Conservation (phyloP, 2,329 filamentous ascomycete species). For the Pezizomycotina sp. region DNA sequence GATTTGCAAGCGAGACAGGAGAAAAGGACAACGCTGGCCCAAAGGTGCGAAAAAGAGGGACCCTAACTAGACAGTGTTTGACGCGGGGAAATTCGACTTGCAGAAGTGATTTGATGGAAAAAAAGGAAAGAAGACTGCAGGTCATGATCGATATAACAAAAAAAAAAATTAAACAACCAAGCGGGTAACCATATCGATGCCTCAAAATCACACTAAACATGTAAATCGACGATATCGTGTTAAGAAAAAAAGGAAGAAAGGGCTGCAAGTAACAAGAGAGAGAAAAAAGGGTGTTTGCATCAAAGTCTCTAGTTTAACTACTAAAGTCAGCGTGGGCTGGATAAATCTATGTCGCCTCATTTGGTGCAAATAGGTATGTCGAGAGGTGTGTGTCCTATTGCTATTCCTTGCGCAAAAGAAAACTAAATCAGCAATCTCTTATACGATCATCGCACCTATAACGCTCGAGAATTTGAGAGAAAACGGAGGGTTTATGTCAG, state of each 20-base stretch:
- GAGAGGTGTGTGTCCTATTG: too few relatives aligned
- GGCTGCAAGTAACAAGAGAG: background rate
- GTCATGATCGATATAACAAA: slow-evolving; percentile 1
- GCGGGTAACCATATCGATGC: background rate
- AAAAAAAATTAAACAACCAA: background rate
- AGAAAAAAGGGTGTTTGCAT: background rate
- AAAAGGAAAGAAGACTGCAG: too few relatives aligned
- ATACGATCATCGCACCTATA: too few relatives aligned
- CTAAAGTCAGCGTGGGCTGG: background rate
- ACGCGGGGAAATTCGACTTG: slow-evolving; percentile 8
- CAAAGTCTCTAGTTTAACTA: background rate
- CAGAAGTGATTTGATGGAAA: slow-evolving; percentile 23
- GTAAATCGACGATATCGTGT: background rate
- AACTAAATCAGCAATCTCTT: too few relatives aligned
- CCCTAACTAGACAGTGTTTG: slow-evolving; percentile 19
- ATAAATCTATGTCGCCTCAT: slow-evolving; percentile 19
- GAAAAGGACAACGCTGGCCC: too few relatives aligned
- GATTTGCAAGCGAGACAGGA: slow-evolving; percentile 27
- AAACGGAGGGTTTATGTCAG: too few relatives aligned
- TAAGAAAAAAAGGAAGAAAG: background rate
- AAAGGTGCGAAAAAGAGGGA: slow-evolving; percentile 14
- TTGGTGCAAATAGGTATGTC: too few relatives aligned
- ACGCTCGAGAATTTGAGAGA: too few relatives aligned
- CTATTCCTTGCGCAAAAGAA: too few relatives aligned
- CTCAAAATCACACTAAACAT: background rate